Percentiles rank a stretch among this genome's conserved stretches.
Conservation (phyloP, 176 grass and related monocot genomes). For the Hordeum marinum region DNA sequence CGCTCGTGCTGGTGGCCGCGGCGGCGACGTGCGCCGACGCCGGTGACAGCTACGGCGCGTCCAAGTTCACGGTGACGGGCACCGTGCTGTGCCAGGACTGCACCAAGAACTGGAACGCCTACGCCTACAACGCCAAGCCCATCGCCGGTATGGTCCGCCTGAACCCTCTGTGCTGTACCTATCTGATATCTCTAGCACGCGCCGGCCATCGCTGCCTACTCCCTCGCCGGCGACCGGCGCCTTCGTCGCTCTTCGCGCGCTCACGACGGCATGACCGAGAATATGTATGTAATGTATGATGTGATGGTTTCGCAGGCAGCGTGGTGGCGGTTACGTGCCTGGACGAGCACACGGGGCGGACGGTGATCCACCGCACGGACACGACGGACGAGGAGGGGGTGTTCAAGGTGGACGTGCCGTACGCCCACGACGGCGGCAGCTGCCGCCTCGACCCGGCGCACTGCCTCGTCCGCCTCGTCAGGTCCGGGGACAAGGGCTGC, state of each 20-base stretch:
- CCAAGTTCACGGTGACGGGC: slow-evolving; percentile 53
- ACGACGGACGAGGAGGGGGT: slow-evolving; percentile 36
- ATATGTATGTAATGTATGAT: background rate
- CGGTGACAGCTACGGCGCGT: background rate
- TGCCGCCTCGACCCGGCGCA: slow-evolving; percentile 1
- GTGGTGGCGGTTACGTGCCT: slow-evolving; percentile 60
- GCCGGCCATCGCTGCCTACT: no score
- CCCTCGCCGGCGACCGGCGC: background rate
- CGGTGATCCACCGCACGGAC: slow-evolving; percentile 42
- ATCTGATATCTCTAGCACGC: background rate
- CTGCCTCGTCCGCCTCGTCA: slow-evolving; percentile 51
- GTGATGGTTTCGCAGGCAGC: slow-evolving; percentile 23
- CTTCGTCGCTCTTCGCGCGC: background rate
- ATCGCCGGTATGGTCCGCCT: slow-evolving; percentile 32
- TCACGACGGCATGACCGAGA: background rate
- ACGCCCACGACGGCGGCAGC: background rate
- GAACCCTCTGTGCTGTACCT: background rate
- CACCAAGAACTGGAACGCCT: slow-evolving; percentile 68
- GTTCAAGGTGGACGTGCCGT: slow-evolving; percentile 51
- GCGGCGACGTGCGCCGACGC: slow-evolving; percentile 15
- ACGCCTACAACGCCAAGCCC: slow-evolving; percentile 47
- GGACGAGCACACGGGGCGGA: slow-evolving; percentile 26
- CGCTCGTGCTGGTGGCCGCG: slow-evolving; percentile 16
- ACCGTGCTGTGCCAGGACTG: slow-evolving; percentile 88
- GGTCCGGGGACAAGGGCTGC: slow-evolving; percentile 44